These are phyloP conservation scores for Boletales sp. DNA, from an alignment of 768 basidiomycete species.

Conservation along the genomic window DNA sequence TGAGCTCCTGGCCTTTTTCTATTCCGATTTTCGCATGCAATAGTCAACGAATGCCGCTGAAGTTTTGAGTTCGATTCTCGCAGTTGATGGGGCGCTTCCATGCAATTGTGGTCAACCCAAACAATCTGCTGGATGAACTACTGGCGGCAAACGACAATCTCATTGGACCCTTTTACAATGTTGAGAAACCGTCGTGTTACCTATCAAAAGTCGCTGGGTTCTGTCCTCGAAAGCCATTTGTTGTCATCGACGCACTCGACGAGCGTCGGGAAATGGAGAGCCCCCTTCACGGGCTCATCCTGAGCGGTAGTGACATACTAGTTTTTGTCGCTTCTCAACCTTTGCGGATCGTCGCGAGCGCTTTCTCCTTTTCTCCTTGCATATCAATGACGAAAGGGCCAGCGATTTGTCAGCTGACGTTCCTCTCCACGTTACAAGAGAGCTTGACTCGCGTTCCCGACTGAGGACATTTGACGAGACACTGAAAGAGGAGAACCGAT, in stretches of 20 bases:
- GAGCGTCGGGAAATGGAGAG: conserved; percentile 14
- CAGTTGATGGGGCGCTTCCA: conserved; percentile 6
- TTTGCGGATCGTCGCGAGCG: not conserved
- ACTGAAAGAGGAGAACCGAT: conserved; percentile 9
- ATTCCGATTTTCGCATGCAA: conserved; percentile 18
- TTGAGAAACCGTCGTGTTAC: not conserved
- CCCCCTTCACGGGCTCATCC: conserved; percentile 9
- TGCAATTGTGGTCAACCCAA: not conserved
- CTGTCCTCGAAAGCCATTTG: conserved; percentile 2
- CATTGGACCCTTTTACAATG: not conserved
- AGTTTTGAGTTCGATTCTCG: conserved; percentile 19
- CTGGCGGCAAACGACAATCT: not conserved
- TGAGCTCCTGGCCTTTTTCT: conserved; percentile 13
- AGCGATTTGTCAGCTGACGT: conserved; percentile 9
- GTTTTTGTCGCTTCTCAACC: conserved; percentile 11
- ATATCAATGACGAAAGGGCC: conserved; percentile 8
- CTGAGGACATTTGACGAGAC: conserved; percentile 1
- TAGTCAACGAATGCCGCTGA: conserved; percentile 8
- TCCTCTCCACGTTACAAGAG: conserved; percentile 1
- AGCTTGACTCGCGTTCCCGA: conserved; percentile 6
- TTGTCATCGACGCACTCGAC: conserved; percentile 23
- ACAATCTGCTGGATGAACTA: conserved; percentile 4
- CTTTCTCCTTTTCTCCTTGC: conserved; percentile 2
- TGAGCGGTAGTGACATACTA: not conserved
- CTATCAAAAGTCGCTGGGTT: not conserved